Evolutionary conservation across 2,329 filamentous ascomycete species (phyloP).

Genomic region (Dothistroma pini): DNA sequence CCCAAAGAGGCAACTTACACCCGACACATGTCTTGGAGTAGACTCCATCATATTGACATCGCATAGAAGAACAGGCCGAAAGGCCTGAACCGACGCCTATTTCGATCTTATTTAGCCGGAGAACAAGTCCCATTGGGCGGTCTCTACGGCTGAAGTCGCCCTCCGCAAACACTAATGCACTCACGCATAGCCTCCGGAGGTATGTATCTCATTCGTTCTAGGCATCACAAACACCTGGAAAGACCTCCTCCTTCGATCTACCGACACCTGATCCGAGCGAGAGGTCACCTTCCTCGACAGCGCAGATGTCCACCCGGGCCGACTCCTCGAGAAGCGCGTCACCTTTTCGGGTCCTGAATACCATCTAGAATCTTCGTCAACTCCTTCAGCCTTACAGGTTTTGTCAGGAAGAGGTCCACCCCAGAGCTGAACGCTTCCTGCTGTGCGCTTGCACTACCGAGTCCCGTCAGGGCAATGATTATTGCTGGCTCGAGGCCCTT

Average conservation of each 20-base stretch:
- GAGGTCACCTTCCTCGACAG: too few species aligned
- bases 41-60: not conserved
- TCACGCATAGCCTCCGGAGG: not conserved
- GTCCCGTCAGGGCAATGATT: conserved; percentile 34
- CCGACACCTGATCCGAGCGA: too few species aligned
- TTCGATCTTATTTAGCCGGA: not conserved
- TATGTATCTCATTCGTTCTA: too few species aligned
- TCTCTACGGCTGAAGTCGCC: not conserved
- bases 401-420: conserved; percentile 34
- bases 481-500: conserved; percentile 24
- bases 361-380: conserved; percentile 23
- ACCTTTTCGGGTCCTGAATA: conserved; percentile 7
- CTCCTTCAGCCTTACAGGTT: conserved; percentile 27
- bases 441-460: conserved; percentile 31
- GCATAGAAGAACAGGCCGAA: not conserved
- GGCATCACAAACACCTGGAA: too few species aligned
- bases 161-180: not conserved
- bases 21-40: not conserved
- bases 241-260: too few species aligned
- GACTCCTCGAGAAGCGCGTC: not conserved
- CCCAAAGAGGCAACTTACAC: not conserved
- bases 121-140: not conserved
- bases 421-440: conserved; percentile 32
- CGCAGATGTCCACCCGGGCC: too few species aligned
- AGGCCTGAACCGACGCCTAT: not conserved